phyloP scores from a whole-genome alignment of 768 basidiomycete species.

The Tulasnella sp. region DNA sequence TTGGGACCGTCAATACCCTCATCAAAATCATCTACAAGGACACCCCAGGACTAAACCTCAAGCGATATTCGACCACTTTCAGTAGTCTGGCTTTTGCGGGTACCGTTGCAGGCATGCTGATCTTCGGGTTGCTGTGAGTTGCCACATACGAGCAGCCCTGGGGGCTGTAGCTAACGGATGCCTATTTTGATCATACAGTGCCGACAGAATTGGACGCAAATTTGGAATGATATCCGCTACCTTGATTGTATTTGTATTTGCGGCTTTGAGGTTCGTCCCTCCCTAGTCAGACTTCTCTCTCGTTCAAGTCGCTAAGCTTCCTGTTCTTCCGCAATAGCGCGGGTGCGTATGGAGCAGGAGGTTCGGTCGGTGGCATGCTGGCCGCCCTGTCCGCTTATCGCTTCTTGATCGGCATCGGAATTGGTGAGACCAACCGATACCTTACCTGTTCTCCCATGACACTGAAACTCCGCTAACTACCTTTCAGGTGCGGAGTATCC shows the following conservation, averaged over 20 bases:
- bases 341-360: conserved; percentile 77
- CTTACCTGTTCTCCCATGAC: not conserved
- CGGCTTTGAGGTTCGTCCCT: conserved; percentile 53
- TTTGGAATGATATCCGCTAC: conserved; percentile 89
- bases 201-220: conserved; percentile 80
- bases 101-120: conserved; percentile 82
- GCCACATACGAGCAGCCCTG: not conserved
- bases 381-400: conserved; percentile 80
- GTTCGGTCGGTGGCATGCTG: conserved; percentile 67
- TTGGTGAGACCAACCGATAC: conserved; percentile 52
- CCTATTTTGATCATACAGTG: not conserved
- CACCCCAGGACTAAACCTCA: conserved; percentile 50
- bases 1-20: conserved; percentile 56
- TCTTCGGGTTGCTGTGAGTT: conserved; percentile 52
- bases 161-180: not conserved
- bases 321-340: conserved; percentile 52
- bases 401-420: conserved; percentile 86
- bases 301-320: not conserved
- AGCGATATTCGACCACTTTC: conserved; percentile 63
- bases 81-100: conserved; percentile 80
- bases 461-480: conserved; percentile 52
- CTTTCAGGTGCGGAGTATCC: conserved; percentile 60
- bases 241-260: conserved; percentile 82
- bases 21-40: conserved; percentile 68
- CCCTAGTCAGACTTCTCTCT: not conserved